Evolutionary conservation across 352 stramenopile genomes (phyloP), one percentile per base, ranked within the genome.

Genomic region (Pythium sp.): DNA sequence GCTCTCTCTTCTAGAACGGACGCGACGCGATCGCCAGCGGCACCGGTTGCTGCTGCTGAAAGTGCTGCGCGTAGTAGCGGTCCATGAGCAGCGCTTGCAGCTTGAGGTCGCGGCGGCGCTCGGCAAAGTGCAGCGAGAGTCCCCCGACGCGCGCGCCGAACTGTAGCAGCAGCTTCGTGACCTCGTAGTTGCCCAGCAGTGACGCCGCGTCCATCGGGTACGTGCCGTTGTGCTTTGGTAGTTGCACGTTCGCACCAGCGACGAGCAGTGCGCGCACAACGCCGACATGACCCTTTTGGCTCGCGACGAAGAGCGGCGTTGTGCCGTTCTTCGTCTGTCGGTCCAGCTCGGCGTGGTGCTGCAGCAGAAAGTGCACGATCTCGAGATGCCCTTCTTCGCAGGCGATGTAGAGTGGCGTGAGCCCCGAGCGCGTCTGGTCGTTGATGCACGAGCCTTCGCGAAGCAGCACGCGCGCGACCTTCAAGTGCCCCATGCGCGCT

Each of bases 401-500:
- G n/a, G 87, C 86, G 60, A 95, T 94, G 64, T 93, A 94, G 32
- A 95, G 68, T 8, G 87, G 76, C 26, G 86, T 91, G 24, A 95
- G 72, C 26, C 87, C 87, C 1, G 87, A 95, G 34, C 87, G 80
- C 9, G 87, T 95, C 63, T 92, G 82, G 47, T 87, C 85, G 57
- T 94, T 80, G 58, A 91, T 65, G 56, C 72, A 65, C 34, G 84
- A 80, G 8, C 84, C 84, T 46, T 75, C 72, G n/a, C 66, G 72
- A 0, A 94, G 72, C 46, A 94, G 69, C 26, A 85, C 71, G 9
- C 68, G 72, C 3, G 77, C 81, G 26, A 93, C 84, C 22, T 65
- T 62, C 12, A 83, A 74, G 55, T 91, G 81, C 11, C 89, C 89
- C 84, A 94, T 95, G 36, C 87, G 84, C 11, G 82, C 82, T 7